Evolutionary conservation across 495 filamentous ascomycete genomes (phyloP).

Genomic region (Penicillium egyptiacum): DNA sequence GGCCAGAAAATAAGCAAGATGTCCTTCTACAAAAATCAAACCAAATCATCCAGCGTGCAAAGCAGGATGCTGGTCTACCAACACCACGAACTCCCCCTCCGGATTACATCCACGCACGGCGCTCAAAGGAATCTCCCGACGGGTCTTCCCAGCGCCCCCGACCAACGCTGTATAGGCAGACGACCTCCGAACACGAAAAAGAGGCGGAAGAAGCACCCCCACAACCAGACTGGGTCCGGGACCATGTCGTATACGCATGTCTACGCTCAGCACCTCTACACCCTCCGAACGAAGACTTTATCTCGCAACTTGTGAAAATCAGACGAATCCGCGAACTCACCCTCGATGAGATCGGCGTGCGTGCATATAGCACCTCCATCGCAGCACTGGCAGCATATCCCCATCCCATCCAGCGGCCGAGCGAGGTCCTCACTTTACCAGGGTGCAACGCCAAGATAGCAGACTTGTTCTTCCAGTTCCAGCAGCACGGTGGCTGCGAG

Average conservation of each 20-base stretch:
- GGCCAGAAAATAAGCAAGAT: not conserved
- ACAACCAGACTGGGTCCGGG: conserved; percentile 68
- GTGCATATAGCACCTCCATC: conserved; percentile 88
- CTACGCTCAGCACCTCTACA: conserved; percentile 70
- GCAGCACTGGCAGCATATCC: conserved; percentile 84
- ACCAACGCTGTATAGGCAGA: conserved; percentile 57
- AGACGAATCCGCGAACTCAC: conserved; percentile 66
- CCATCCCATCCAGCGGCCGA: conserved; percentile 48
- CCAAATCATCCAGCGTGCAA: conserved; percentile 54
- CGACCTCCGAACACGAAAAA: conserved; percentile 76
- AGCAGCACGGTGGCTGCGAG: conserved; percentile 29
- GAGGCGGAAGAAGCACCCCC: conserved; percentile 55
- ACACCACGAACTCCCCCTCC: conserved; percentile 14
- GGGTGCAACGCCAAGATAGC: conserved; percentile 83
- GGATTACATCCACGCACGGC: conserved; percentile 14
- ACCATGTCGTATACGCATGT: conserved; percentile 73
- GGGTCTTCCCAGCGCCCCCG: conserved; percentile 25
- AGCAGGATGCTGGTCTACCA: conserved; percentile 43
- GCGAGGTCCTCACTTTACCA: conserved; percentile 70
- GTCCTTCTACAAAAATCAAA: conserved; percentile 12
- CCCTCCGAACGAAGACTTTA: conserved; percentile 74
- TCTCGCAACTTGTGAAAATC: conserved; percentile 73
- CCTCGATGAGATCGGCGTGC: conserved; percentile 73
- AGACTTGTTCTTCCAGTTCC: conserved; percentile 74
- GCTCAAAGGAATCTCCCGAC: conserved; percentile 21